A percentile compares a stretch with the other conserved stretches of the same genome.
phyloP scores from a whole-genome alignment of 2,329 filamentous ascomycete species.

The Claviceps lovelessii region DNA sequence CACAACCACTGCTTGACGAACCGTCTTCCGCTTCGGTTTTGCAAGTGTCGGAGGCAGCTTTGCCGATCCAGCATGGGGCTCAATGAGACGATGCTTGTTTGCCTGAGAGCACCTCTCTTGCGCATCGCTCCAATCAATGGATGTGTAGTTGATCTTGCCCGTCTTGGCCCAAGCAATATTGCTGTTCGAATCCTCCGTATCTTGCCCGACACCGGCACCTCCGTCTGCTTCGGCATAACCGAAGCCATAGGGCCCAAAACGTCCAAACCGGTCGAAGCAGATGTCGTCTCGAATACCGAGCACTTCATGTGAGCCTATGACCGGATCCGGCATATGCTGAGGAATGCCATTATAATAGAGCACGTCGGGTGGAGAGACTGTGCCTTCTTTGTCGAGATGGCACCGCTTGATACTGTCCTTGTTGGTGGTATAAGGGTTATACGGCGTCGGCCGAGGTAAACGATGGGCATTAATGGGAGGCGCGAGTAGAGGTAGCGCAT shows the following conservation, averaged over 20 bases:
- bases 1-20: constrained; percentile 61
- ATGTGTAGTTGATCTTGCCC: constrained; percentile 41
- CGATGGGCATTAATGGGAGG: constrained; percentile 18
- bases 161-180: constrained; percentile 41
- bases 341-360: constrained; percentile 58
- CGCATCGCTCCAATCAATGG: constrained; percentile 39
- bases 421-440: constrained; percentile 51
- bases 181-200: constrained; percentile 55
- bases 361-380: constrained; percentile 43
- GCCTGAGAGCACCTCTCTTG: constrained; percentile 39
- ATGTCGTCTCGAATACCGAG: constrained; percentile 63
- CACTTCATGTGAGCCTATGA: constrained; percentile 61
- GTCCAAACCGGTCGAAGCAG: constrained; percentile 78
- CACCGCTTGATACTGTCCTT: constrained; percentile 43
- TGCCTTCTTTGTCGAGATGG: constrained; percentile 47
- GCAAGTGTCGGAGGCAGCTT: constrained; percentile 14
- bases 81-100: constrained; percentile 48
- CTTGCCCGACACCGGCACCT: constrained; percentile 56
- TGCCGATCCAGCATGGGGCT: constrained; percentile 24
- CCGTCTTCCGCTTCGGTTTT: constrained; percentile 22
- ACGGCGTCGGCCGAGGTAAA: constrained; percentile 35
- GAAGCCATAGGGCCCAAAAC: constrained; percentile 71
- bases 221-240: constrained; percentile 66
- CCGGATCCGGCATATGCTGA: constrained; percentile 61
- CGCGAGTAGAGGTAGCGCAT: constrained; percentile 19